Conservation (phyloP, 169 alveolate genomes). For the Babesia gibsoni region DNA sequence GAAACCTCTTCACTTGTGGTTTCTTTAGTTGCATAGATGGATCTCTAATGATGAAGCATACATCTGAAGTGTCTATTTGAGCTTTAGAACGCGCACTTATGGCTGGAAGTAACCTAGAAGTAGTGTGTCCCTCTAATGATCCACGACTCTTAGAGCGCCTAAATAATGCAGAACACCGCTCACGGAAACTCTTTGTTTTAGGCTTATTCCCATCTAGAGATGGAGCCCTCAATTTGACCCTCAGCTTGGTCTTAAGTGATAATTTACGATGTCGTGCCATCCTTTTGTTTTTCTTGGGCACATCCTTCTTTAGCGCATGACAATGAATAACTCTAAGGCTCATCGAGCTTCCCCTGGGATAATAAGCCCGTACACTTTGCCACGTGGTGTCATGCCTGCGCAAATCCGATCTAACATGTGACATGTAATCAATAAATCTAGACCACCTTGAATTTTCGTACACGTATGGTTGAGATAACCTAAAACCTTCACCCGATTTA, state of each 20-base stretch:
- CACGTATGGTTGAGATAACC: not conserved
- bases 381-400: conserved; percentile 1
- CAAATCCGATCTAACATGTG: not conserved
- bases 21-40: conserved; percentile 10
- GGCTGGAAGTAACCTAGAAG: not conserved
- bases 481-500: not conserved
- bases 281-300: not conserved
- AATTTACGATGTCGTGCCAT: not conserved
- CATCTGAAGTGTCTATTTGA: not conserved
- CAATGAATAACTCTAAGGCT: conserved; percentile 5
- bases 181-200: not conserved
- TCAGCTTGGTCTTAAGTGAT: not conserved
- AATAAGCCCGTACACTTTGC: not conserved
- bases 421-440: not conserved
- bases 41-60: conserved; percentile 6
- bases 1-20: conserved; percentile 19
- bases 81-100: not conserved
- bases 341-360: conserved; percentile 9
- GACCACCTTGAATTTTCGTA: conserved; percentile 14
- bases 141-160: conserved; percentile 3
- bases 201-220: not conserved
- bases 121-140: not conserved
- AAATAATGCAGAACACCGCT: conserved; percentile 17
- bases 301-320: not conserved
- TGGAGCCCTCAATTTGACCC: conserved; percentile 20